phyloP scores from a whole-genome alignment of 1,139 yeast genomes.

The Pichia sp. region DNA sequence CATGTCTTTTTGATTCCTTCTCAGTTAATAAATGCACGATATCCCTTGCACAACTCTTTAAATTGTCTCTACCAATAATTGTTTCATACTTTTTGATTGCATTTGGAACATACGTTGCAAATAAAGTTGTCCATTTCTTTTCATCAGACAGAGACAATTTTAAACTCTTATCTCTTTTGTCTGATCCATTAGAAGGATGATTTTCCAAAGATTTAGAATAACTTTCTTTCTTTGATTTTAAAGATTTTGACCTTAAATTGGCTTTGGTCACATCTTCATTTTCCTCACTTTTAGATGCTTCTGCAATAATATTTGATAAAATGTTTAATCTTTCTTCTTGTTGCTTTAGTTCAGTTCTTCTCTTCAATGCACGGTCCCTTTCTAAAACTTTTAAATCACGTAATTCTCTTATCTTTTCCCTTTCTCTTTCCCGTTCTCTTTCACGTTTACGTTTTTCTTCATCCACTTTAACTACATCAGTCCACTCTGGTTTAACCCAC shows the following conservation, averaged over 20 bases:
- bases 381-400: constrained; percentile 17
- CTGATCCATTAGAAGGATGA: too few species aligned
- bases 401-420: constrained; percentile 22
- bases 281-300: constrained; percentile 22
- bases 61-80: constrained; percentile 63
- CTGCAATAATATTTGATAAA: constrained; percentile 26
- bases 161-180: too few species aligned
- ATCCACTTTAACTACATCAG: constrained; percentile 7
- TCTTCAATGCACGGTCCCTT: constrained; percentile 22
- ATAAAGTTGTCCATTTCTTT: constrained; percentile 50
- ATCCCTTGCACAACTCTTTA: constrained; percentile 77
- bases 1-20: constrained; percentile 53
- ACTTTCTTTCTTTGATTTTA: too few species aligned
- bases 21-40: constrained; percentile 55
- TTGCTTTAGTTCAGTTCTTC: constrained; percentile 20
- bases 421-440: constrained; percentile 27
- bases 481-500: constrained; percentile 52
- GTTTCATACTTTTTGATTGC: constrained; percentile 59
- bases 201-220: too few species aligned
- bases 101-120: constrained; percentile 80
- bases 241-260: too few species aligned
- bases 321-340: constrained; percentile 22
- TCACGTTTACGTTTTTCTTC: constrained; percentile 26
- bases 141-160: too few species aligned
- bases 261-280: too few species aligned